These are phyloP conservation scores for Aspergillus steynii DNA, from an alignment of 495 filamentous ascomycete species.

Conservation along the genomic window DNA sequence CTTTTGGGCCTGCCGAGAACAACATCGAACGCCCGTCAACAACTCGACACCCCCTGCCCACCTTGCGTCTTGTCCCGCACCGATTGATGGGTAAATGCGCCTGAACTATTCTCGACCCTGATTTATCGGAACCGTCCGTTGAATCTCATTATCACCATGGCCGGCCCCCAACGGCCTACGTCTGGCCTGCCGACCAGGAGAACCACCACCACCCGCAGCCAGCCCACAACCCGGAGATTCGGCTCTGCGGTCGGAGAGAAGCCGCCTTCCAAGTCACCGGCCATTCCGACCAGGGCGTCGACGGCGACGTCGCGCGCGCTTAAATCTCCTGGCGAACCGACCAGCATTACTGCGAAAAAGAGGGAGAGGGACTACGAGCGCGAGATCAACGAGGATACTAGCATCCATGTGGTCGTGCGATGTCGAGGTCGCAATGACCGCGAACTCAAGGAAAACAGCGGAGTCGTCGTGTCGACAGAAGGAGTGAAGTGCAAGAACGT, in stretches of 20 bases:
- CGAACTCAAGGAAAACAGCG: constrained; percentile 89
- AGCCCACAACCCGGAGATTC: constrained; percentile 34
- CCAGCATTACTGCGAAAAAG: constrained; percentile 60
- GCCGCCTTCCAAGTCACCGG: constrained; percentile 56
- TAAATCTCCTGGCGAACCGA: constrained; percentile 43
- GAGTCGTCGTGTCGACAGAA: constrained; percentile 84
- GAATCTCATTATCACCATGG: constrained; percentile 40
- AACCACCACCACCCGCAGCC: constrained; percentile 44
- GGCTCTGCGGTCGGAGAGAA: constrained; percentile 37
- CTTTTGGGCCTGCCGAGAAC: constrained; percentile 26
- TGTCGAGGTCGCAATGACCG: constrained; percentile 91
- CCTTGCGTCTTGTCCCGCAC: background rate
- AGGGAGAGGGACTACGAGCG: constrained; percentile 82
- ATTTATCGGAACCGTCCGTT: constrained; percentile 1
- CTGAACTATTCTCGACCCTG: background rate
- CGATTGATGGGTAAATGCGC: background rate
- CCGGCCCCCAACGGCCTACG: constrained; percentile 54
- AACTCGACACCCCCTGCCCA: constrained; percentile 2
- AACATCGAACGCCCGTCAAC: constrained; percentile 14
- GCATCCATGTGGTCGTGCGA: constrained; percentile 94
- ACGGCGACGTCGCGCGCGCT: constrained; percentile 41
- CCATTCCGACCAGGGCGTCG: constrained; percentile 56
- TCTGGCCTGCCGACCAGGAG: constrained; percentile 53
- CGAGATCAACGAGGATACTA: constrained; percentile 77
- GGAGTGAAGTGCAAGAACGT: constrained; percentile 81